Evolutionary conservation across 78 protist genomes (phyloP).

Genomic region (Polysphondylium violaceum): DNA sequence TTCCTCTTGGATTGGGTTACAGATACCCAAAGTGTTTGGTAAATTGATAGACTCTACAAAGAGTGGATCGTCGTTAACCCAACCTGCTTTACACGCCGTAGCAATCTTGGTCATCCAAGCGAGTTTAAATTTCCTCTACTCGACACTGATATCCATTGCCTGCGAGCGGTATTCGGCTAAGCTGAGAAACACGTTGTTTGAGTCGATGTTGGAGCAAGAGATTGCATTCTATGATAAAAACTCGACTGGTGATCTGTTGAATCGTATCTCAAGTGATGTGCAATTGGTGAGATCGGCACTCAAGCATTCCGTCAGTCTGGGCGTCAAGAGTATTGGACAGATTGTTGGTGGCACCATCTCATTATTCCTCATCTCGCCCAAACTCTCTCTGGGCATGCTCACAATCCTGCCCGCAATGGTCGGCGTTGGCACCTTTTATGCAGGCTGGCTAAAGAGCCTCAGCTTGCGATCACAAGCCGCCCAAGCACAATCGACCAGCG

Average conservation of each 20-base stretch:
- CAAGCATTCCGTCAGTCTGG: conserved; percentile 68
- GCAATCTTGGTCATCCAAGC: conserved; percentile 32
- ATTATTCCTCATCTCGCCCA: conserved; percentile 49
- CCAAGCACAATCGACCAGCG: conserved; percentile 72
- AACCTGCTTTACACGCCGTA: conserved; percentile 32
- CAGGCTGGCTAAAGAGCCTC: conserved; percentile 31
- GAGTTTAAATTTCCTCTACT: conserved; percentile 12
- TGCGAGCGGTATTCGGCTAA: conserved; percentile 42
- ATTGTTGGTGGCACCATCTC: conserved; percentile 77
- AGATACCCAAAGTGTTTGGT: conserved; percentile 74
- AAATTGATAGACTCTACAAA: conserved; percentile 46
- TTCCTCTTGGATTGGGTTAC: conserved; percentile 65
- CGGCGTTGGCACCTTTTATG: conserved; percentile 55
- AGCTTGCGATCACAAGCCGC: conserved; percentile 28
- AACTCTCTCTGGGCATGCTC: conserved; percentile 34
- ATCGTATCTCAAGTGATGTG: conserved; percentile 85
- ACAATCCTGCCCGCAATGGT: conserved; percentile 60
- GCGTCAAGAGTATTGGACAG: conserved; percentile 51
- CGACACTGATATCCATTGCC: conserved; percentile 23
- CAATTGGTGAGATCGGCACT: conserved; percentile 68
- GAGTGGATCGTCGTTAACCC: conserved; percentile 11
- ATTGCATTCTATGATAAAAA: conserved; percentile 93
- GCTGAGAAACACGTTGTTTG: conserved; percentile 43
- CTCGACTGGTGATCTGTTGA: conserved; percentile 93
- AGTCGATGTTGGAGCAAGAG: conserved; percentile 68